Percentiles rank a stretch among this genome's conserved stretches.
Conservation (phyloP, 1,284 basidiomycete genomes). For the Trichosporon sp. region DNA sequence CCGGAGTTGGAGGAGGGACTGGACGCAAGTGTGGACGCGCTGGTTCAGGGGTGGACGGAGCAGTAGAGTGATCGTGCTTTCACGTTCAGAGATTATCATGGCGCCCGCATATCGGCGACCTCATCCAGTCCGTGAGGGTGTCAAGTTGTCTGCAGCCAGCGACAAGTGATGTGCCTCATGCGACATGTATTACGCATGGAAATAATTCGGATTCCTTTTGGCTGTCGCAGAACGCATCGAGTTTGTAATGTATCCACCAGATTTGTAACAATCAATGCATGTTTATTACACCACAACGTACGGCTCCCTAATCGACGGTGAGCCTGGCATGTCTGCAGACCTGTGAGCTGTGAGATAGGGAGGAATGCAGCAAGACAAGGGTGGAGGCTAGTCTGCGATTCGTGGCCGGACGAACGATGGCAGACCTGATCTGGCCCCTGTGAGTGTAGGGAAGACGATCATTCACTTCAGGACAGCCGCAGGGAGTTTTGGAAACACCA, state of each 20-base stretch:
- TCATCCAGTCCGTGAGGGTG: no score
- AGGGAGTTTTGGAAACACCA: no score
- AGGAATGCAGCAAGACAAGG: no score
- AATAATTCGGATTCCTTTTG: constrained; percentile 1
- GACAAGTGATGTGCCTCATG: neutral
- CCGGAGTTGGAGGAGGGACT: constrained; percentile 19
- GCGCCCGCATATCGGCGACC: no score
- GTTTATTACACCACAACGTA: neutral
- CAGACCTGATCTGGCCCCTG: no score
- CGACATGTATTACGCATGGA: neutral
- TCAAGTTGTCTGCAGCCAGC: neutral
- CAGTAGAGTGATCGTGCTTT: neutral
- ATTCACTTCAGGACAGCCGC: no score
- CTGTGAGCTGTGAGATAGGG: neutral
- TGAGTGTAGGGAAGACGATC: no score
- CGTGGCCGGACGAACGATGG: no score
- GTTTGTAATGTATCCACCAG: constrained; percentile 1
- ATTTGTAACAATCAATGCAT: neutral
- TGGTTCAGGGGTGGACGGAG: constrained; percentile 31
- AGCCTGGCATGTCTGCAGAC: neutral
- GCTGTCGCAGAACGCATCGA: neutral
- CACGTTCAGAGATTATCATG: neutral
- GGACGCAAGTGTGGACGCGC: constrained; percentile 28
- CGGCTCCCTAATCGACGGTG: neutral
- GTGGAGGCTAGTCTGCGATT: no score